Base-by-base conservation (phyloP, 345 rosid species). In the Acer yangbiense region DNA sequence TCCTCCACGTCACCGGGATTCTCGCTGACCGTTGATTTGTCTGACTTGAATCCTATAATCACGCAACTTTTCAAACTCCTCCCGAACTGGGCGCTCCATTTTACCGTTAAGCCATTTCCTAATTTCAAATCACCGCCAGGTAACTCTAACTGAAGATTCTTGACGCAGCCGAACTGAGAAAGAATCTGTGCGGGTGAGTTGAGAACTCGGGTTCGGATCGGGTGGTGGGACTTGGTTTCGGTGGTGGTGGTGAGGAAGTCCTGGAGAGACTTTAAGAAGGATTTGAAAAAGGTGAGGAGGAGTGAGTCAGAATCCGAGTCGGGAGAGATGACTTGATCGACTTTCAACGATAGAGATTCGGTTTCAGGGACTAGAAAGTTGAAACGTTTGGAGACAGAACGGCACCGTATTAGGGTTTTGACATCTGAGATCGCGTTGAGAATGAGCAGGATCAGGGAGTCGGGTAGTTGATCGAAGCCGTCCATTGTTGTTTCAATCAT, bases 351-450 rank as follows among this genome's bases (percentile, higher is more conserved):
- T 64, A 90, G 83, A 23, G 85, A 81, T 6, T 88, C 86, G 12
- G 87, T 79, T 58, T 85, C 82, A 0, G 85, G 84, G 41, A 85
- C 90, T 41, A 90, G 89, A 4, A 79, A 68, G 83, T 79, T 73
- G 88, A 90, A 88, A 10, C 89, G 85, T 68, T 82, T 71, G n/a
- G 90, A 90, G 65, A 88, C 86, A 68, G 85, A 83, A 48, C 85
- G 85, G 75, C 91, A 88, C 18, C 83, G 83, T 32, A 83, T 74
- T 1, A 90, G 78, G 62, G 88, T 21, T 76, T 85, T 86, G 82
- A 85, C 69, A 76, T 88, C 90, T 78, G 85, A 76, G 67, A 90
- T 74, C 2, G 76, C 77, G 81, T 84, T 87, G 86, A 90, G 82
- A 77, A 90, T 76, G 17, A 73, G 78, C 62, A 88, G 69, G 79